phyloP scores from a whole-genome alignment of 2,329 filamentous ascomycete genomes.

The Metarhizium guizhouense region DNA sequence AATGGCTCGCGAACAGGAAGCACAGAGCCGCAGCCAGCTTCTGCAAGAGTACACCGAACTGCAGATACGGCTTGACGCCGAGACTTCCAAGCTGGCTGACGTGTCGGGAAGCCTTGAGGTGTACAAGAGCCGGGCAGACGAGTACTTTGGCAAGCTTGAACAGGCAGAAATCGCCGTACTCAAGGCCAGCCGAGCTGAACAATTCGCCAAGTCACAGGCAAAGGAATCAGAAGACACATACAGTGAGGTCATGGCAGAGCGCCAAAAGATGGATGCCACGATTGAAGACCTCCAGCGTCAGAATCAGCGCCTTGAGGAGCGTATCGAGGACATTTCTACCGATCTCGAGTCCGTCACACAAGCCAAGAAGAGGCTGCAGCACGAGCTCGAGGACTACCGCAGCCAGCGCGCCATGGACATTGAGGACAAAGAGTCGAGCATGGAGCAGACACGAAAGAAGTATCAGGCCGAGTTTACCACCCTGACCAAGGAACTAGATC shows the following conservation, averaged over 20 bases:
- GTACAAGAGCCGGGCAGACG: conserved; percentile 87
- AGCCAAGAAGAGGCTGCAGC: conserved; percentile 87
- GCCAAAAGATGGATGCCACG: conserved; percentile 77
- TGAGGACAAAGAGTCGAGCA: conserved; percentile 89
- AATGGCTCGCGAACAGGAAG: conserved; percentile 74
- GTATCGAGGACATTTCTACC: conserved; percentile 81
- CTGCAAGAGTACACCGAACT: conserved; percentile 88
- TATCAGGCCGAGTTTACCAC: conserved; percentile 90
- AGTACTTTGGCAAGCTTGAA: conserved; percentile 95
- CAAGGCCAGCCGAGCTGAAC: conserved; percentile 83
- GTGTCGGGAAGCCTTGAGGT: conserved; percentile 74
- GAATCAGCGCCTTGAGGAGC: conserved; percentile 83
- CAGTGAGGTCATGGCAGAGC: conserved; percentile 82
- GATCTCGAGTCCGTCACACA: conserved; percentile 80
- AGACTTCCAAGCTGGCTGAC: conserved; percentile 76
- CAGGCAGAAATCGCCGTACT: conserved; percentile 93
- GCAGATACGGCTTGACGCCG: conserved; percentile 85
- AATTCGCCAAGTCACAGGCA: conserved; percentile 85
- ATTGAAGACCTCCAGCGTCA: conserved; percentile 88
- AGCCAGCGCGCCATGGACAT: conserved; percentile 92
- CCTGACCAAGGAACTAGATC: conserved; percentile 83
- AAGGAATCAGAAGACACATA: conserved; percentile 87
- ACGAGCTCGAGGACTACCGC: conserved; percentile 95
- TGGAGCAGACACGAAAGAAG: conserved; percentile 96
- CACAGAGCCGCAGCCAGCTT: conserved; percentile 77